Evolutionary conservation across 2,329 filamentous ascomycete genomes (phyloP).

Genomic region (Shiraia bambusicola): DNA sequence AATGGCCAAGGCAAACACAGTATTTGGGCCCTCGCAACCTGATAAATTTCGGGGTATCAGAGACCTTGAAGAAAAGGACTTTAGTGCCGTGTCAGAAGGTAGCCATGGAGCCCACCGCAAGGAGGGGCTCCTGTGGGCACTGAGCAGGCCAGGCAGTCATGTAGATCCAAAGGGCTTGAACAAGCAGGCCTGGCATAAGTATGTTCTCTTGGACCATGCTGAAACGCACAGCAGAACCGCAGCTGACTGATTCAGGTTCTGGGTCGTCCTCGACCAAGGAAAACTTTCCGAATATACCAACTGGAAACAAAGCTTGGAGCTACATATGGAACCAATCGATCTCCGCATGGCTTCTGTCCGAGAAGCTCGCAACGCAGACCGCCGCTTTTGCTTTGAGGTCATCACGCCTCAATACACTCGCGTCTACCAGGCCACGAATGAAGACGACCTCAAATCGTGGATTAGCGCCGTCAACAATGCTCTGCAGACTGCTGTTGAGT

Average conservation of each 20-base stretch:
- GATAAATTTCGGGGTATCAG: conserved; percentile 86
- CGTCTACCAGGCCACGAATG: conserved; percentile 95
- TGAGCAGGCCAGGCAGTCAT: conserved; percentile 89
- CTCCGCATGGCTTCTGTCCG: conserved; percentile 94
- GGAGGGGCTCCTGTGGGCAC: conserved; percentile 90
- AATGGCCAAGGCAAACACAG: conserved; percentile 24
- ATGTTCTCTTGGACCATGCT: conserved; percentile 44
- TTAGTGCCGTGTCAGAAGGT: conserved; percentile 48
- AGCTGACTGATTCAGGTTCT: conserved; percentile 67
- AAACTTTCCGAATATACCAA: conserved; percentile 98
- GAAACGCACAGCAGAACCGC: too few relatives aligned
- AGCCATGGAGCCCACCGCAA: conserved; percentile 71
- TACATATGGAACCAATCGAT: conserved; percentile 98
- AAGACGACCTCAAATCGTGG: conserved; percentile 98
- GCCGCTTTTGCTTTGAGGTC: conserved; percentile 96
- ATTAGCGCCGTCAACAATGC: conserved; percentile 97
- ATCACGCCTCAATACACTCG: conserved; percentile 95
- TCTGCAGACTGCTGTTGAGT: conserved; percentile 90
- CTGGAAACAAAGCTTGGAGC: conserved; percentile 95
- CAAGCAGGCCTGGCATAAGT: conserved; percentile 99
- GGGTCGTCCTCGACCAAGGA: conserved; percentile 96
- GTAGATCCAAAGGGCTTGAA: conserved; percentile 94
- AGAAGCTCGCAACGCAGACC: conserved; percentile 90
- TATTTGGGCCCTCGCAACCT: conserved; percentile 40
- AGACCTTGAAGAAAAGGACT: conserved; percentile 82